Evolutionary conservation across 140 eudicot genomes (phyloP), one percentile per base, ranked within the genome.

Genomic region (Bidens hawaiensis): DNA sequence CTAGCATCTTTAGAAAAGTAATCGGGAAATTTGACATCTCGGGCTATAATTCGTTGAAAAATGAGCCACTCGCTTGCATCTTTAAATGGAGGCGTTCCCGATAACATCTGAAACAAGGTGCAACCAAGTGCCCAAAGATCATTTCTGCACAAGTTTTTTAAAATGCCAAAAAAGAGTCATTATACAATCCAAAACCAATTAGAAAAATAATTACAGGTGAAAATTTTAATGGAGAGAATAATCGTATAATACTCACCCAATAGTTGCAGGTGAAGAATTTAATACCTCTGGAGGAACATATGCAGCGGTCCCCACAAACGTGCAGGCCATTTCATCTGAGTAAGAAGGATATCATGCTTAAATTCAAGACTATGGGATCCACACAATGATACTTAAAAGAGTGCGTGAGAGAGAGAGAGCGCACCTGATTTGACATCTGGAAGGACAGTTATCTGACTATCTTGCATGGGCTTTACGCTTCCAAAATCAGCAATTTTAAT

Each of bases 51-150:
- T 76, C 91, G 58, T 76, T 88, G 99, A 72, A 93, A 93, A 65
- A 93, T 83, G 26, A 93, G 90, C 94, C 95, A 93, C 69, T 93
- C 96, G 46, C 95, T 93, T 5, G 87, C 84, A 74, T 93, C 99
- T 88, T 88, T 93, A 36, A 93, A 93, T 26, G 99, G 99, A 60
- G 96, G 88, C 64, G 85, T 81, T 60, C 96, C 99, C n/a, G 96
- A 88, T 56, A 93, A 85, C 99, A 93, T 93, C 82, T 93, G 96
- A 75, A 80, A 93, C 84, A 93, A 74, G 46, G 96, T 93, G 90
- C 99, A 93, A 46, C 99, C 99, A 69, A 93, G 88, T 61, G 99
- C 96, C 96, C 99, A 93, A 2, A 93, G 86, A 74, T 93, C 99
- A 77, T 85, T 93, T 68, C 99, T 93, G 95, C 61, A 68, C 55